phyloP scores from a whole-genome alignment of 1,284 basidiomycete species.

The Papiliotrema fonsecae region DNA sequence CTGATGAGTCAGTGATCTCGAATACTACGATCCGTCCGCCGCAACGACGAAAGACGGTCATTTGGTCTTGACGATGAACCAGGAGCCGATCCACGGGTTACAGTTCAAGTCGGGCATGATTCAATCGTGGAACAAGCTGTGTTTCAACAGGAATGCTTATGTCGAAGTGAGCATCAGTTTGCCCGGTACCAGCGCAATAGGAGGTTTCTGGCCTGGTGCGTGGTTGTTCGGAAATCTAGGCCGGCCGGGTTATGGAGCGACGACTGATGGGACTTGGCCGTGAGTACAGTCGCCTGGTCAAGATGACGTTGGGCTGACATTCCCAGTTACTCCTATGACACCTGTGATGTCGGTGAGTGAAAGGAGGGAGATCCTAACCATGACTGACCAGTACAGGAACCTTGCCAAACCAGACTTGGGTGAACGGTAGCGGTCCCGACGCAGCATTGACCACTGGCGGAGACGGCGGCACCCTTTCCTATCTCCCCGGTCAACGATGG shows the following conservation, averaged over 20 bases:
- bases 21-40: conserved; percentile 66
- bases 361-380: conserved; percentile 46
- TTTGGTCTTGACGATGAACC: conserved; percentile 70
- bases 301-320: conserved; percentile 7
- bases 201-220: conserved; percentile 53
- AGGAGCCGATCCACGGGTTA: conserved; percentile 65
- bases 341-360: conserved; percentile 39
- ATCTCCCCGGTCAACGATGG: conserved; percentile 54
- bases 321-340: conserved; percentile 51
- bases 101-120: conserved; percentile 61
- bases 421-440: conserved; percentile 42
- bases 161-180: conserved; percentile 41
- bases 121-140: conserved; percentile 52
- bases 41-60: conserved; percentile 73
- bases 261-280: conserved; percentile 69
- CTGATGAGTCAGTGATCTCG: conserved; percentile 38
- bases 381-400: conserved; percentile 21
- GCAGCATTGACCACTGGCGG: conserved; percentile 41
- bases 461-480: conserved; percentile 36
- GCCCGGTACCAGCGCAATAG: conserved; percentile 35
- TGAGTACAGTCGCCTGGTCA: no score
- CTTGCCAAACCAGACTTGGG: conserved; percentile 46
- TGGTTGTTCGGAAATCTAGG: conserved; percentile 52
- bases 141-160: conserved; percentile 45
- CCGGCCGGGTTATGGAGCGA: conserved; percentile 54